Base-by-base conservation (phyloP, 2,329 filamentous ascomycete species). In the Paecilomyces formosus region DNA sequence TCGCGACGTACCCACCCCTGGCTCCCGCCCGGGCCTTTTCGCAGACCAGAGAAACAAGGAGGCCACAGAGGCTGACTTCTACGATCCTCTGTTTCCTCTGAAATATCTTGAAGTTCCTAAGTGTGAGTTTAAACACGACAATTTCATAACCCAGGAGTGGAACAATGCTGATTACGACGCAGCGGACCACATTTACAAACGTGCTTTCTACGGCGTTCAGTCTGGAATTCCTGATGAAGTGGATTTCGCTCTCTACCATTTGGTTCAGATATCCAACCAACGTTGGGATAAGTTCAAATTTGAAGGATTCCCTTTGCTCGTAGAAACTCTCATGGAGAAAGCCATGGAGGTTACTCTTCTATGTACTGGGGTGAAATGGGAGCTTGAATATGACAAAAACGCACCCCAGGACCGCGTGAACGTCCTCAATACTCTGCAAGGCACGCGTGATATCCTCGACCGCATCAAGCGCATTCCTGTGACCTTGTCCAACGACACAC, bases 241-340 rank as follows among this genome's bases (percentile, higher is more conserved):
- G 67, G 87, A 90, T n/a, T 97, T 95, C 74, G 93, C 92, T 0
- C 79, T 97, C 11, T 91, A 96, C 66, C 93, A 97, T 67, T 78
- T 97, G 3, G 92, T 97, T 60, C 96, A 96, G 71, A 97, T 97
- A 28, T 97, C 92, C 0, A 94, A 88, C 69, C 92, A 97, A 73
- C 85, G 92, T 51, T 93, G 93, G 53, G 94, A 97, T 71, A 96
- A 96, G 74, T 97, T 96, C 76, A 89, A 90, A 61, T 97, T 97
- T 64, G 92, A 96, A 66, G 89, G 90, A 4, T 97, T 97, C 65
- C 88, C 90, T 1, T 88, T 90, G 9, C 81, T 99, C 28, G 90
- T 91, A 0, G 94, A 97, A 73, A 89, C 90, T 2, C 81, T 99
- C 9, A 86, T 96, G 57, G 88, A 92, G 61, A 95, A 95, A 69